Percentiles rank a stretch among this genome's conserved stretches.
Conservation (phyloP, 2,329 filamentous ascomycete species). For the Aspergillus nomiae region DNA sequence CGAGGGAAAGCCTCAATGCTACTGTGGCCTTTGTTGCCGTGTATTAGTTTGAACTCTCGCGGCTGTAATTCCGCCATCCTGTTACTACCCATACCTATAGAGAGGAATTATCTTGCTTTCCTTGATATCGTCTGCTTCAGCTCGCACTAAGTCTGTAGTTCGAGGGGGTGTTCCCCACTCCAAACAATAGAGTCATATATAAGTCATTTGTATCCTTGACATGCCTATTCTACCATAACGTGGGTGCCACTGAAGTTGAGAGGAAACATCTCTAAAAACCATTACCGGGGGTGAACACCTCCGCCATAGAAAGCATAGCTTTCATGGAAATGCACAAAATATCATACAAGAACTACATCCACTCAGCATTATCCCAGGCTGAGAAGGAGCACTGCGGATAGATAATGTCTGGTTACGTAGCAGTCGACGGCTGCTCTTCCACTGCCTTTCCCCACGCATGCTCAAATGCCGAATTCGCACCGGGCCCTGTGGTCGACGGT, state of each 20-base stretch:
- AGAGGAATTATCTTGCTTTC: not conserved
- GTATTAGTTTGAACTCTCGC: not conserved
- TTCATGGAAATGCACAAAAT: not conserved
- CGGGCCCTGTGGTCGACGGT: conserved; percentile 7
- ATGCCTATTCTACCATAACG: not conserved
- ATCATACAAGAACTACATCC: conserved; percentile 3
- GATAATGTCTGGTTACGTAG: conserved; percentile 6
- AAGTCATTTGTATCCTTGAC: not conserved
- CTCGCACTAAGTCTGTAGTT: not conserved
- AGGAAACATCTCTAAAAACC: not conserved
- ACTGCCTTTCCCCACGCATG: conserved; percentile 42
- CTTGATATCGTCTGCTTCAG: not conserved
- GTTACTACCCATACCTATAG: not conserved
- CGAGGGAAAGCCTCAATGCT: not conserved
- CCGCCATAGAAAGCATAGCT: not conserved
- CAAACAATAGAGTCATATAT: not conserved
- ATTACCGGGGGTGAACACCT: not conserved
- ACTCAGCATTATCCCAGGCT: not conserved
- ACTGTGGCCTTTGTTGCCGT: not conserved
- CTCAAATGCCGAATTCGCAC: conserved; percentile 34
- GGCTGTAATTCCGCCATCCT: not conserved
- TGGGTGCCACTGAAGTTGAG: not conserved
- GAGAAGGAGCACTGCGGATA: not conserved
- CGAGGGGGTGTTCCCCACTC: not conserved
- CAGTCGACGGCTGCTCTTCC: conserved; percentile 23